Base-by-base conservation (phyloP, 2,329 filamentous ascomycete genomes). In the Colletotrichum nymphaeae region DNA sequence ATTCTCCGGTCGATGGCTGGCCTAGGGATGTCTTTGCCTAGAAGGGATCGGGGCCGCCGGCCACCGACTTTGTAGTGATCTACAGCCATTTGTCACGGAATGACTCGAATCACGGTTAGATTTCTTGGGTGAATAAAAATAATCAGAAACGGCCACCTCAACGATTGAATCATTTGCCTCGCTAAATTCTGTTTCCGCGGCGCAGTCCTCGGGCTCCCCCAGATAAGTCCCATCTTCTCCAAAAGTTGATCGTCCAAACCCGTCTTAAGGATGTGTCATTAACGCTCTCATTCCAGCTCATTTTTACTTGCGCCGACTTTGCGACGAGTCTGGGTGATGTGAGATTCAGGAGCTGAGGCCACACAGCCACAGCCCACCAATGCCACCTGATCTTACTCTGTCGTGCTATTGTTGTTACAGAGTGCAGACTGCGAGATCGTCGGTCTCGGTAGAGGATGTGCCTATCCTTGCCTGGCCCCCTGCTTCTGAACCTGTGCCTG, bases 1-100 rank as follows among this genome's bases (percentile, higher is more conserved):
- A 73, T 69, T 69, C 53, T 64, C 60, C 66, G 66, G 26, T 24
- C 14, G 24, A 28, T 56, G 55, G 66, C 70, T 26, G 55, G 32
- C 24, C 66, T 37, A 12, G 53, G 69, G 32, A 26, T 28, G 53
- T n/a, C 42, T 11, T 59, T 14, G 26, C 16, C 14, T 16, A 24
- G 16, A n/a, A 12, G 30, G 30, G 28, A 35, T 59, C 59, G 70
- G 66, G 9, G 59, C 66, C 53, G 46, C 66, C 69, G 66, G 58
- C 30, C 58, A 26, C 55, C 66, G 58, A 22, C 14, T 5, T 37
- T n/a, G 52, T 24, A 56, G 42, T 37, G 37, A 37, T 58, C 67
- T 30, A 52, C 22, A 35, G 24, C 53, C 55, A 69, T 69, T 69
- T 58, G 67, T 65, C 53, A 72, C 26, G 30, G 30, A 68, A 52